A percentile compares a stretch with the other conserved stretches of the same genome.
These are phyloP conservation scores for Aurinia saxatilis DNA, from an alignment of 345 rosid genomes.

Conservation along the genomic window DNA sequence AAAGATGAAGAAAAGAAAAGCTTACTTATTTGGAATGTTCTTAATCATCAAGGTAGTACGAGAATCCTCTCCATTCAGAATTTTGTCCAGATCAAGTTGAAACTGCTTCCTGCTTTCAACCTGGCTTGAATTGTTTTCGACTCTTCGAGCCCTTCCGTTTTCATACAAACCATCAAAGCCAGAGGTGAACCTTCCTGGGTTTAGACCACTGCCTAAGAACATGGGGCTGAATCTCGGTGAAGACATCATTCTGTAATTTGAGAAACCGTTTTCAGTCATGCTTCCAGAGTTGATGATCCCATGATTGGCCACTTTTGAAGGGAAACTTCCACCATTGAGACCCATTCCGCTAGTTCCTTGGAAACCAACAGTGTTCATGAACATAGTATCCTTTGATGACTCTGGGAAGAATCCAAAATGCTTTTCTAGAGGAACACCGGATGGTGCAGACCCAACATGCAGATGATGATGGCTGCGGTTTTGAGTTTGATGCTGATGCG, in stretches of 20 bases:
- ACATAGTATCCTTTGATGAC: slow-evolving; percentile 59
- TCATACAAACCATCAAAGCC: slow-evolving; percentile 58
- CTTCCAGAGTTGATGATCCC: slow-evolving; percentile 48
- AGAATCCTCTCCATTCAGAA: slow-evolving; percentile 52
- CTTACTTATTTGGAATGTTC: slow-evolving; percentile 63
- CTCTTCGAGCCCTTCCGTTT: slow-evolving; percentile 49
- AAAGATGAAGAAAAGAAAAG: background rate
- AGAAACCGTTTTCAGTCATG: slow-evolving; percentile 42
- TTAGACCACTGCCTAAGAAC: slow-evolving; percentile 51
- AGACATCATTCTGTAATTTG: slow-evolving; percentile 69
- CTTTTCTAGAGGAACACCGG: slow-evolving; percentile 70
- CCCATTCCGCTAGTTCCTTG: slow-evolving; percentile 38
- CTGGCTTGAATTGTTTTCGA: slow-evolving; percentile 52
- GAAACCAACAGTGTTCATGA: slow-evolving; percentile 45
- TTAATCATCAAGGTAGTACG: slow-evolving; percentile 60
- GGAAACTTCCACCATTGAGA: slow-evolving; percentile 30
- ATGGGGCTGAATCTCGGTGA: slow-evolving; percentile 59
- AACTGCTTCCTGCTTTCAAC: slow-evolving; percentile 63
- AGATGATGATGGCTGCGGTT: slow-evolving; percentile 42
- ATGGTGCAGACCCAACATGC: slow-evolving; percentile 94
- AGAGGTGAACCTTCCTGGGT: slow-evolving; percentile 39
- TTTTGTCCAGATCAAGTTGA: slow-evolving; percentile 85
- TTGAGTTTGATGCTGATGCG: slow-evolving; percentile 39
- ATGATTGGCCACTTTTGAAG: slow-evolving; percentile 33
- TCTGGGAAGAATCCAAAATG: slow-evolving; percentile 73